Conservation (phyloP, 768 basidiomycete species). For the Scleroderma citrinum region DNA sequence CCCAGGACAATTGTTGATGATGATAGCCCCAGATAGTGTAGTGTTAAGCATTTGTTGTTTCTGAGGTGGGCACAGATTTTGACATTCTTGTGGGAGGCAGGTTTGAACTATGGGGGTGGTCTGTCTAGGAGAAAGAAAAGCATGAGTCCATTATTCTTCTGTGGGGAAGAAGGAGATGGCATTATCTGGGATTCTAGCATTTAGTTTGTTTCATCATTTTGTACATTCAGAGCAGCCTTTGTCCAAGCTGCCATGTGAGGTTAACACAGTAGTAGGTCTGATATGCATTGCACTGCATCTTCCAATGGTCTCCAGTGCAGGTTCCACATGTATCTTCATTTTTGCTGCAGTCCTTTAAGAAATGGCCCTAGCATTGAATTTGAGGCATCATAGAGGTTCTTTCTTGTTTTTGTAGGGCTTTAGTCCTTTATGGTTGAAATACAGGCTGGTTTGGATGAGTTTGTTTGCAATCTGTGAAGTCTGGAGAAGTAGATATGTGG, state of each 20-base stretch:
- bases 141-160: conserved; percentile 6
- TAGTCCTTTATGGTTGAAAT: no score
- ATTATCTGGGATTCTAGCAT: conserved; percentile 6
- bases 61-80: background rate
- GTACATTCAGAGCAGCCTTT: conserved; percentile 6
- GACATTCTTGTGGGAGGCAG: background rate
- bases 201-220: background rate
- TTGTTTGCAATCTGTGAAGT: no score
- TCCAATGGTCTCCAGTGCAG: background rate
- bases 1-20: no score
- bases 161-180: conserved; percentile 8
- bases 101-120: background rate
- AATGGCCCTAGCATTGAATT: conserved; percentile 2
- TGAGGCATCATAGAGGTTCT: background rate
- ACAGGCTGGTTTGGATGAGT: no score
- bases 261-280: background rate
- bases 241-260: conserved; percentile 4
- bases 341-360: background rate
- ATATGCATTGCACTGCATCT: background rate
- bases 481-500: no score
- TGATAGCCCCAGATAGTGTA: background rate
- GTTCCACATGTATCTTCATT: background rate
- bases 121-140: background rate
- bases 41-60: background rate
- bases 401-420: background rate